phyloP scores from a whole-genome alignment of 1,284 basidiomycete genomes.

The Austroboletus olivaceoglutinosus region DNA sequence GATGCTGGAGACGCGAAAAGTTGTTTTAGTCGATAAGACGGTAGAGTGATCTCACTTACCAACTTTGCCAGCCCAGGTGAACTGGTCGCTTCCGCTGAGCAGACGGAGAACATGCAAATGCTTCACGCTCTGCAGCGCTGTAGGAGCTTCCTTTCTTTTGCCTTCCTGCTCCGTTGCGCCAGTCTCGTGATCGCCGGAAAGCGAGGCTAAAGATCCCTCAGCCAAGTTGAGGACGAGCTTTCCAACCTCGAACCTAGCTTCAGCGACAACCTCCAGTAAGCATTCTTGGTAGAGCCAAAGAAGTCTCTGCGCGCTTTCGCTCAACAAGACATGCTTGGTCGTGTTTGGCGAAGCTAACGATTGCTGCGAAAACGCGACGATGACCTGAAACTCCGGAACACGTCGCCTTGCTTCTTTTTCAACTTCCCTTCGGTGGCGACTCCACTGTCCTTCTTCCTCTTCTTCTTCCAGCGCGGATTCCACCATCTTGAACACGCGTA shows the following conservation, averaged over 20 bases:
- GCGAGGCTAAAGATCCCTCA: conserved; percentile 25
- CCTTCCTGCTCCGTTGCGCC: conserved; percentile 2
- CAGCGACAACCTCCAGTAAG: conserved; percentile 71
- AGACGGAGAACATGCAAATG: conserved; percentile 81
- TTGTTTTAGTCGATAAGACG: background rate
- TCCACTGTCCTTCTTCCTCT: conserved; percentile 69
- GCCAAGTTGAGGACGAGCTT: conserved; percentile 63
- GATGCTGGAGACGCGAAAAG: conserved; percentile 31
- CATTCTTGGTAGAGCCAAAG: conserved; percentile 82
- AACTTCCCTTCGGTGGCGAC: conserved; percentile 57
- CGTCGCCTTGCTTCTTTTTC: conserved; percentile 74
- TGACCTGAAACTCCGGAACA: conserved; percentile 81
- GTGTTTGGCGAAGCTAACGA: conserved; percentile 16
- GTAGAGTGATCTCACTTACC: conserved; percentile 41
- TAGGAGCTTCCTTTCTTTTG: conserved; percentile 15
- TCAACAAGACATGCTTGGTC: conserved; percentile 54
- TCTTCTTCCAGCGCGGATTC: conserved; percentile 61
- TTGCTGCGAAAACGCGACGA: conserved; percentile 75
- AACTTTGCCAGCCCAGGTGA: conserved; percentile 73
- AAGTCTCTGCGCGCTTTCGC: conserved; percentile 76
- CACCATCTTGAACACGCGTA: conserved; percentile 49
- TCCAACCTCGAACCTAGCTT: conserved; percentile 83
- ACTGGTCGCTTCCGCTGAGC: conserved; percentile 71
- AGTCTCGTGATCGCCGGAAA: conserved; percentile 15
- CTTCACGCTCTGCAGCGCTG: conserved; percentile 53